These are phyloP conservation scores for Chaetomidium leptoderma DNA, from an alignment of 495 filamentous ascomycete species.

Conservation along the genomic window DNA sequence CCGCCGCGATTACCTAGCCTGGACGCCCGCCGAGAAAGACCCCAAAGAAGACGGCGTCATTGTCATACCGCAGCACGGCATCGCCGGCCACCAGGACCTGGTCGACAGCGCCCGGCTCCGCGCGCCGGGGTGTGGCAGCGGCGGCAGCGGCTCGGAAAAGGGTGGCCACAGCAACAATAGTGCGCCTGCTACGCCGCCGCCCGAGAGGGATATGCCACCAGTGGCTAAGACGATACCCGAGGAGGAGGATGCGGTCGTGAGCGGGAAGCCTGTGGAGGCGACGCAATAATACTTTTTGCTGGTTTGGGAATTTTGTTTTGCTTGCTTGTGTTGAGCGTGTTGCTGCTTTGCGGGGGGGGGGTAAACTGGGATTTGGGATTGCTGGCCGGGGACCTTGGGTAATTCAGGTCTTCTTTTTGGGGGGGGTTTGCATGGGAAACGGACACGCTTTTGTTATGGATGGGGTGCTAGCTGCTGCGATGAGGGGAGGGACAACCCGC, in stretches of 20 bases:
- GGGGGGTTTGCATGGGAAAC: not conserved
- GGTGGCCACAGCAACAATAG: not conserved
- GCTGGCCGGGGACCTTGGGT: not conserved
- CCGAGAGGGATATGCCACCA: not conserved
- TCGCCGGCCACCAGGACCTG: slow-evolving; percentile 58
- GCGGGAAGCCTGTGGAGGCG: not conserved
- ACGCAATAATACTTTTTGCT: not conserved
- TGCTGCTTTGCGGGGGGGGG: too few species aligned
- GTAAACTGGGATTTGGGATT: not conserved
- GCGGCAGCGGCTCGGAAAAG: not conserved
- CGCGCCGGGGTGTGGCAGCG: too few species aligned
- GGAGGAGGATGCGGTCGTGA: not conserved
- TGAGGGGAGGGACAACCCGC: too few species aligned
- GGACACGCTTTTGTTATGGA: not conserved
- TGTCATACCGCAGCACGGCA: slow-evolving; percentile 72
- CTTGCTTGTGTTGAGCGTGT: not conserved
- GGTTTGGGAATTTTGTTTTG: slow-evolving; percentile 3
- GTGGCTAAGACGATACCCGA: too few species aligned
- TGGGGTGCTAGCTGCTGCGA: not conserved
- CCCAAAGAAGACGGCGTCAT: slow-evolving; percentile 60
- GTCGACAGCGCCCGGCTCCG: slow-evolving; percentile 21
- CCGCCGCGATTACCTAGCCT: slow-evolving; percentile 92
- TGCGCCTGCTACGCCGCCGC: slow-evolving; percentile 15
- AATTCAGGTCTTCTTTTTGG: slow-evolving; percentile 2
- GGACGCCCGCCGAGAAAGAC: slow-evolving; percentile 84